Evolutionary conservation across 108 stramenopile species (phyloP), one percentile per base, ranked within the genome.

Genomic region (Nannochloropsis salina): DNA sequence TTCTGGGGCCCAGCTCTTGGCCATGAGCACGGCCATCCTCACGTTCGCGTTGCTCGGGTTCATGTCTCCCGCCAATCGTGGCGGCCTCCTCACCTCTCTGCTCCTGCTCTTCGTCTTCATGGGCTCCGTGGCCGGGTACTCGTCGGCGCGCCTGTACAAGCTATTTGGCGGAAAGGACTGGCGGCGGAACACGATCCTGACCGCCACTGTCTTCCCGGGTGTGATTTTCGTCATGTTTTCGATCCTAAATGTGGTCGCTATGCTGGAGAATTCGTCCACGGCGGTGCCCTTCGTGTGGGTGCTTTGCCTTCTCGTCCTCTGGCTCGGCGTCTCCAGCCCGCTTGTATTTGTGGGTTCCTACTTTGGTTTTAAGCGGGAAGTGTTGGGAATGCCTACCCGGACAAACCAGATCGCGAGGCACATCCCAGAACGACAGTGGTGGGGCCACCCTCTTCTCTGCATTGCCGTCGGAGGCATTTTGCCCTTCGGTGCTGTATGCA

Each of bases 341-440:
- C 88, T 99, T 82, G 97, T 98, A 61, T 96, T 98, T 89, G 93
- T 96, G 15, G 99, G 99, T 22, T 89, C 93, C 87, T 99, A 94
- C 91, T 92, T 96, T 84, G 99, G 99, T 79, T 96, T 95, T 91
- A 93, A 92, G 82, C 92, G 92, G 22, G 92, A 92, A 83, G 90
- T 96, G 31, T 90, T 61, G 80, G 92, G 92, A 83, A 93, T 95
- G 18, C 98, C 98, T 0, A 93, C 94, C 80, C 94, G 96, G 83
- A 94, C 95, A 5, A 98, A 97, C 85, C 96, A 97, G 88, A 97
- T 99, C 81, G 83, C 87, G 11, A 61, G 89, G 83, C 89, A 89
- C 84, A 83, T 98, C n/a, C 99, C 99, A 9, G 94, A 95, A 83
- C 85, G 92, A 84, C 91, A 93, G 31, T 96, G 93, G 94, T 96